These are phyloP conservation scores for Neonectria ditissima DNA, from an alignment of 2,329 filamentous ascomycete genomes.

Conservation along the genomic window DNA sequence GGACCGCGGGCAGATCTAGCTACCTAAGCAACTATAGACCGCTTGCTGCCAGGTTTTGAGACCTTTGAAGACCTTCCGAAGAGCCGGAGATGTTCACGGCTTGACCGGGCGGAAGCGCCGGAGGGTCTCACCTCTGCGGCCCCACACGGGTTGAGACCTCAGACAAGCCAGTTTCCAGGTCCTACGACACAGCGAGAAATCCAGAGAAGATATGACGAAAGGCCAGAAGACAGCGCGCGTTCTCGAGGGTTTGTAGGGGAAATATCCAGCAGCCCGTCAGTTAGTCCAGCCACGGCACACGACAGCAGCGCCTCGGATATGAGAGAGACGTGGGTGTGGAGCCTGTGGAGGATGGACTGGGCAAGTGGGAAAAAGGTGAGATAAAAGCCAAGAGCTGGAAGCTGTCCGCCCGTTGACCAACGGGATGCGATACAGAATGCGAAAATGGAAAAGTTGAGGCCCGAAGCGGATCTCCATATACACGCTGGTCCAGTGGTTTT, in stretches of 20 bases:
- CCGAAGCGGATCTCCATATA: not conserved
- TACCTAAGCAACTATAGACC: constrained; percentile 5
- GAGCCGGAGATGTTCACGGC: constrained; percentile 38
- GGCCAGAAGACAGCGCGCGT: constrained; percentile 15
- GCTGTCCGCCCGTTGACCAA: not conserved
- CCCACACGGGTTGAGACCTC: constrained; percentile 32
- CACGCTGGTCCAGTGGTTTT: not conserved
- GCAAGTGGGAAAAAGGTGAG: constrained; percentile 21
- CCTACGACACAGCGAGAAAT: constrained; percentile 11
- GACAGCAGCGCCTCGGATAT: constrained; percentile 33
- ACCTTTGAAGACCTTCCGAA: constrained; percentile 32
- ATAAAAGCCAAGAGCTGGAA: constrained; percentile 7
- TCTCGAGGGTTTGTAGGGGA: constrained; percentile 28
- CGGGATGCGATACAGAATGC: not conserved
- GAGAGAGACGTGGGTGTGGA: constrained; percentile 38
- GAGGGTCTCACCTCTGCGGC: constrained; percentile 38
- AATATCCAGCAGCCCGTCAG: constrained; percentile 33
- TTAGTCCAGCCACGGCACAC: constrained; percentile 42
- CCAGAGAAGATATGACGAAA: constrained; percentile 18
- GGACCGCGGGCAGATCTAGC: constrained; percentile 2
- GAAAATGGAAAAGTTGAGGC: not conserved
- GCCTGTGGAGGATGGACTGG: constrained; percentile 30
- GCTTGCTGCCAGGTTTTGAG: constrained; percentile 30
- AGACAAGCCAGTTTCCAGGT: constrained; percentile 7
- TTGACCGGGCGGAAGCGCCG: constrained; percentile 41